Base-by-base conservation (phyloP, 202 grass and related monocot genomes). In the Musa balbisiana region DNA sequence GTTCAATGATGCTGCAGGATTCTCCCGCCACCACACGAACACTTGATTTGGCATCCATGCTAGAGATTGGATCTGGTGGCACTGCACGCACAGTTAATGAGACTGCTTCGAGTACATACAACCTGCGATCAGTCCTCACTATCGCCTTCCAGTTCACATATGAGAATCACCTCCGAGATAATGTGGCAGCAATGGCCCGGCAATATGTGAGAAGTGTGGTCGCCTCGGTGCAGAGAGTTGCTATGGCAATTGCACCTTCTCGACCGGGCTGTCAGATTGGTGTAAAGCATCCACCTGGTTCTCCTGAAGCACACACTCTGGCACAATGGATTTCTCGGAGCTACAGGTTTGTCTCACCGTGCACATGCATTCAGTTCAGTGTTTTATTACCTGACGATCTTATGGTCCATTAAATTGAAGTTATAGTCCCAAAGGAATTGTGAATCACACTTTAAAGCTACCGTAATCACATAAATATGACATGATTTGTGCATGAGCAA, bases 131-230 rank as follows among this genome's bases (percentile, higher is more conserved):
- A 0, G 90, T 97, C 3, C 75, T 97, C 69, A 97, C 94, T 6
- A 97, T 97, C 8, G 86, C 94, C 67, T 97, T 97, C 56, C 94
- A 97, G 79, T 97, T 97, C 60, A 85, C 84, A 25, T 97, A 89
- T 12, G 94, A 97, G 79, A 91, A 87, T 66, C 86, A 97, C 50
- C 83, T 97, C 16, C 86, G 86, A 8, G 94, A 97, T 2, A 97
- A 76, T 3, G 94, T 97, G 24, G 90, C 94, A 33, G 84, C 76
- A 58, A 97, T 97, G 90, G 88, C 88, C 0, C 82, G 83, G 74
- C 88, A 89, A 69, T 97, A 97, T 51, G 90, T 97, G 22, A 82
- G 94, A 67, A 77, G 79, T 43, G 91, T 98, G 70, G 89, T 91
- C 58, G 65, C 90, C 10, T 91, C 91, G 0, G 90, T 98, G 24